Percentiles rank a stretch among this genome's conserved stretches.
phyloP scores from a whole-genome alignment of 1,139 yeast species.

The Suhomyces ambrosiae region DNA sequence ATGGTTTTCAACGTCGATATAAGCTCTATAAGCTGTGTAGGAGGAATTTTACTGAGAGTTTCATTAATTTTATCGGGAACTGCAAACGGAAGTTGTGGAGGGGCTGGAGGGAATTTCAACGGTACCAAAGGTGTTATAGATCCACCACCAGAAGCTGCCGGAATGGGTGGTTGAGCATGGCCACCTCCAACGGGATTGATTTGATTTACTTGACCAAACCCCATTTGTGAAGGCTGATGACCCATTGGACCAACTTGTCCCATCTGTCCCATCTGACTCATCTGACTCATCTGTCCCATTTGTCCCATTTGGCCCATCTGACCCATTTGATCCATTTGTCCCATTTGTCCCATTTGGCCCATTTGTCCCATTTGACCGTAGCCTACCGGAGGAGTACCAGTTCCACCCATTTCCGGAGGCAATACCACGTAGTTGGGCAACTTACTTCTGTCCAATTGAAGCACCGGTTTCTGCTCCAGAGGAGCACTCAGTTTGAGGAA shows the following conservation, averaged over 20 bases:
- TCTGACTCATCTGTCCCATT: slow-evolving; percentile 3
- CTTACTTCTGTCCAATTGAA: slow-evolving; percentile 43
- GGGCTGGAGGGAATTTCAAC: slow-evolving; percentile 28
- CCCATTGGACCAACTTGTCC: slow-evolving; percentile 6
- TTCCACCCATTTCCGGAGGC: slow-evolving; percentile 46
- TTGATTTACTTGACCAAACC: neutral
- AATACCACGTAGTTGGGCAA: slow-evolving; percentile 58
- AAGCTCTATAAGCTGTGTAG: slow-evolving; percentile 66
- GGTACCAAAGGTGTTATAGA: slow-evolving; percentile 10
- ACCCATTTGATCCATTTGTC: too few relatives aligned
- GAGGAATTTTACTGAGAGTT: slow-evolving; percentile 64
- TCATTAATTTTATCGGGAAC: slow-evolving; percentile 54
- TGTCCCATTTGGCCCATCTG: slow-evolving; percentile 7
- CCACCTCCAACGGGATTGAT: too few relatives aligned
- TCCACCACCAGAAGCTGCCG: neutral
- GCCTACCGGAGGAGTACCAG: slow-evolving; percentile 3
- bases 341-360: slow-evolving; percentile 3
- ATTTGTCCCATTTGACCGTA: slow-evolving; percentile 7
- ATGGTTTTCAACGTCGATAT: slow-evolving; percentile 63
- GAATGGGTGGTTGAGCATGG: neutral
- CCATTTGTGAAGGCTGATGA: neutral
- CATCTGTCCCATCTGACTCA: slow-evolving; percentile 7
- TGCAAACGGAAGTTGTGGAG: slow-evolving; percentile 39
- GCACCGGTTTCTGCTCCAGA: slow-evolving; percentile 38
- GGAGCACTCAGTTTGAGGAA: slow-evolving; percentile 34